phyloP scores from a whole-genome alignment of 1,284 basidiomycete species.

The Ceratobasidium sp. region DNA sequence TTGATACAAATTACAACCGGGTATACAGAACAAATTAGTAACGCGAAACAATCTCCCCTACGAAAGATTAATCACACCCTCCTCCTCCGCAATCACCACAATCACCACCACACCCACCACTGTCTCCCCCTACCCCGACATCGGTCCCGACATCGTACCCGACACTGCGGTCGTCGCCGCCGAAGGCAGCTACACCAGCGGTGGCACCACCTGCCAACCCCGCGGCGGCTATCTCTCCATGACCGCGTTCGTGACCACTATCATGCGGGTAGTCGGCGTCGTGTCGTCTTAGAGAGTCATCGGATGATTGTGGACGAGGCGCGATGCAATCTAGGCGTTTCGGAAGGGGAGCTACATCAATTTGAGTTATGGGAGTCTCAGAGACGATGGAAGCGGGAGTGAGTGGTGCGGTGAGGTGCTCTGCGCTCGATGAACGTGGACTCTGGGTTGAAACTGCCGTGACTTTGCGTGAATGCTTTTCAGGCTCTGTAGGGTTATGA shows the following conservation, averaged over 20 bases:
- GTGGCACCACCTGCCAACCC: neutral
- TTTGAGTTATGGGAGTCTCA: neutral
- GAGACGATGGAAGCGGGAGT: neutral
- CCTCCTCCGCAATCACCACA: slow-evolving; percentile 9
- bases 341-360: neutral
- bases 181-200: slow-evolving; percentile 6
- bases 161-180: neutral
- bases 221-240: neutral
- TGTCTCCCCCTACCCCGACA: neutral
- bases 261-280: neutral
- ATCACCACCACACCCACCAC: slow-evolving; percentile 1
- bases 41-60: too few species aligned
- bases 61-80: too few species aligned
- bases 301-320: neutral
- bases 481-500: neutral
- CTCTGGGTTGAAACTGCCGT: neutral
- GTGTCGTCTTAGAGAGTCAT: neutral
- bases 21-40: too few species aligned
- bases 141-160: neutral
- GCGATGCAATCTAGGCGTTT: neutral
- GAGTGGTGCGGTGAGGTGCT: neutral
- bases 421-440: neutral
- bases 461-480: neutral
- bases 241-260: neutral
- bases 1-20: too few species aligned